phyloP scores from a whole-genome alignment of 2,329 filamentous ascomycete genomes.

The Cladophialophora exuberans region DNA sequence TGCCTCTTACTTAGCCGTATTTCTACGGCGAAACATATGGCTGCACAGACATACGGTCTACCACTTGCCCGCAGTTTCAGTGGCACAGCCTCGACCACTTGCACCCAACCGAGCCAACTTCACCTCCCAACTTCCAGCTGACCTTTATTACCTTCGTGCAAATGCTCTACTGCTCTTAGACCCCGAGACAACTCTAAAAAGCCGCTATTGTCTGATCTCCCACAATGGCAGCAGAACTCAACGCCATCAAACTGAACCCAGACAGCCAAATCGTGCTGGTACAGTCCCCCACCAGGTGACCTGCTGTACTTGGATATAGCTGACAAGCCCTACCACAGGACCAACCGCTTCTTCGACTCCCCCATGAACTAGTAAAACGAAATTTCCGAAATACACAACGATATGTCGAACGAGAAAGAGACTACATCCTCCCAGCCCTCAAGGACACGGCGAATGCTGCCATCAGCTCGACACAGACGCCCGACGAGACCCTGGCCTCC shows the following conservation, averaged over 20 bases:
- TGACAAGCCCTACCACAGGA: constrained; percentile 60
- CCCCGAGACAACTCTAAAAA: too few species aligned
- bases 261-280: constrained; percentile 55
- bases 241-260: constrained; percentile 52
- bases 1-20: too few species aligned
- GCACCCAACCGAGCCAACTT: too few species aligned
- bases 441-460: constrained; percentile 63
- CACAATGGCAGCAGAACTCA: constrained; percentile 26
- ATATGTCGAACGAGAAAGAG: constrained; percentile 51
- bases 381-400: constrained; percentile 79
- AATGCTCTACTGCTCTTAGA: too few species aligned
- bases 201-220: neutral
- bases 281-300: constrained; percentile 27
- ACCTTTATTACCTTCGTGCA: too few species aligned
- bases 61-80: too few species aligned
- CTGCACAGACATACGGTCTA: too few species aligned
- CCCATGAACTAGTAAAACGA: constrained; percentile 87
- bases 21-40: too few species aligned
- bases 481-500: constrained; percentile 74
- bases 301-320: constrained; percentile 1
- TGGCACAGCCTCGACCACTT: too few species aligned
- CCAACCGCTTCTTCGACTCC: constrained; percentile 89
- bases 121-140: too few species aligned
- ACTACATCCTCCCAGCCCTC: constrained; percentile 52
- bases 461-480: constrained; percentile 62